These are phyloP conservation scores for Phytophthora pluvialis DNA, from an alignment of 352 stramenopile genomes.

Conservation along the genomic window DNA sequence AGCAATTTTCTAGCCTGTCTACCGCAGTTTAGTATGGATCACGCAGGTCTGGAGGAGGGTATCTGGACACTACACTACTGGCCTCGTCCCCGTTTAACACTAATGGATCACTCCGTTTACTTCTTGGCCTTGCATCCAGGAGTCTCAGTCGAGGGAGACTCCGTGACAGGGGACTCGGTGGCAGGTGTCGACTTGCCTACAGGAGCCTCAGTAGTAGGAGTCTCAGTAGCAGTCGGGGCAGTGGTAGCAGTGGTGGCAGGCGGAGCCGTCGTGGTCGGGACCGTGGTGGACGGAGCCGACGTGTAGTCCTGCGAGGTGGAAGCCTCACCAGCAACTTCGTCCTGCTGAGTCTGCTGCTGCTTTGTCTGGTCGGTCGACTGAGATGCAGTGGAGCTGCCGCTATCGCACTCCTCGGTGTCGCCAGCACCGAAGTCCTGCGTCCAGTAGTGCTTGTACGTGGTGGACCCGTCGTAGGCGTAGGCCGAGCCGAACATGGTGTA, in stretches of 20 bases:
- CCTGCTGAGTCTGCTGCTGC: slow-evolving; percentile 34
- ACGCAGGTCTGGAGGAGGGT: slow-evolving; percentile 8
- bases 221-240: neutral
- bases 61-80: neutral
- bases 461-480: slow-evolving; percentile 39
- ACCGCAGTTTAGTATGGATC: slow-evolving; percentile 20
- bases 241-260: slow-evolving; percentile 23
- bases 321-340: slow-evolving; percentile 25
- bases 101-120: slow-evolving; percentile 14
- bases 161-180: neutral
- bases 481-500: slow-evolving; percentile 50
- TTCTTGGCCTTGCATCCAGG: slow-evolving; percentile 33
- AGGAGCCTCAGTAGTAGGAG: slow-evolving; percentile 2
- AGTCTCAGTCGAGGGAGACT: neutral
- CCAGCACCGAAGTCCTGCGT: slow-evolving; percentile 60
- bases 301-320: slow-evolving; percentile 23
- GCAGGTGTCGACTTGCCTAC: neutral
- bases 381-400: slow-evolving; percentile 17
- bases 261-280: slow-evolving; percentile 11
- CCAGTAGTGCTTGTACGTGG: slow-evolving; percentile 62
- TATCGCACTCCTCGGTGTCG: slow-evolving; percentile 39
- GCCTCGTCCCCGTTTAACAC: slow-evolving; percentile 5
- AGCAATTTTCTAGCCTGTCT: slow-evolving; percentile 1
- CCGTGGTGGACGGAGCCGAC: slow-evolving; percentile 13
- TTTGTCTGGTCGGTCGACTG: slow-evolving; percentile 24